Evolutionary conservation across 164 flowering plant genomes (phyloP).

Genomic region (Aristolochia contorta): DNA sequence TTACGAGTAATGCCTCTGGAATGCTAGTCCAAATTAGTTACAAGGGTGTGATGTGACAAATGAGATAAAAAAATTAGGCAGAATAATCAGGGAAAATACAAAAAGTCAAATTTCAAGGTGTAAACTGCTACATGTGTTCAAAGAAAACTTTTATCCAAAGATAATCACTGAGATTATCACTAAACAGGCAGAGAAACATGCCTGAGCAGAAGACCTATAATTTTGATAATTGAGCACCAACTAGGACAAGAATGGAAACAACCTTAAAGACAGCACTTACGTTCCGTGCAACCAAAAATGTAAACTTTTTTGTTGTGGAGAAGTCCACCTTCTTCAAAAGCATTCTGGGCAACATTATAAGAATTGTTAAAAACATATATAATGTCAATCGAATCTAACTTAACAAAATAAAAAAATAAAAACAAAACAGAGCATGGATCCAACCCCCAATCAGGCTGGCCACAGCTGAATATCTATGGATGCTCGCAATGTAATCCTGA

Average conservation of each 20-base stretch:
- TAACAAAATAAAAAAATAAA: neutral
- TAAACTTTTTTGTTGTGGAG: conserved; percentile 73
- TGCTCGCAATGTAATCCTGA: no score
- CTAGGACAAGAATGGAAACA: neutral
- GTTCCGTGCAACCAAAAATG: conserved; percentile 85
- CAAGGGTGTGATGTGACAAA: neutral
- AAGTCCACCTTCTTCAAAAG: conserved; percentile 86
- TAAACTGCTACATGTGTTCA: neutral
- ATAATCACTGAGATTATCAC: neutral
- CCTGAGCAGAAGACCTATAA: neutral
- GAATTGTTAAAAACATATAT: neutral
- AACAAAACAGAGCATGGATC: neutral
- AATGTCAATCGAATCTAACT: neutral
- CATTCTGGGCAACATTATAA: conserved; percentile 39
- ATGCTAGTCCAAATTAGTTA: neutral
- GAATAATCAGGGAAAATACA: neutral
- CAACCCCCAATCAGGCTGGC: neutral
- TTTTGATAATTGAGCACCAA: neutral
- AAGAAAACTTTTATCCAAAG: neutral
- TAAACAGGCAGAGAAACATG: neutral
- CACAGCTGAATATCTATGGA: no score
- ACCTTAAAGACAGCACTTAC: conserved; percentile 36
- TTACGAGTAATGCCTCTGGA: neutral
- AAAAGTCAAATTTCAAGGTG: neutral
- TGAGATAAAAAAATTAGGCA: neutral